Evolutionary conservation across 805 yeast species (phyloP).

Genomic region (Hanseniaspora clermontiae): DNA sequence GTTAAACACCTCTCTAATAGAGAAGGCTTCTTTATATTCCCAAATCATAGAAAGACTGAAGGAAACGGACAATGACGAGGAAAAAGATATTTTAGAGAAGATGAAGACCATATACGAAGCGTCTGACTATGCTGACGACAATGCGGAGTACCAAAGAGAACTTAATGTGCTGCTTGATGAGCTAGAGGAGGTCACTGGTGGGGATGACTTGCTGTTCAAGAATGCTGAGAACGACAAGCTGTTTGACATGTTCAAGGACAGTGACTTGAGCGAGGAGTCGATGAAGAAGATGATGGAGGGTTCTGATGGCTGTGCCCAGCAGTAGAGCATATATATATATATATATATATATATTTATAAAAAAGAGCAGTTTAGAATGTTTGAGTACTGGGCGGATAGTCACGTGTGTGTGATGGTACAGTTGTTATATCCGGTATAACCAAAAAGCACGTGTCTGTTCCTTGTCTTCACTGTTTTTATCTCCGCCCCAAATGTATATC

Average conservation of each 20-base stretch:
- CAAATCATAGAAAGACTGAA: not conserved
- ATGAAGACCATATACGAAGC: not conserved
- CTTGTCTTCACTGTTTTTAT: too few species aligned
- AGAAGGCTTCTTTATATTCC: not conserved
- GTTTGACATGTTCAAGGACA: not conserved
- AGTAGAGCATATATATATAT: too few species aligned
- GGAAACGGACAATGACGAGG: not conserved
- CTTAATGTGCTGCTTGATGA: not conserved
- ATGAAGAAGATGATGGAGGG: not conserved
- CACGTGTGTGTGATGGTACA: too few species aligned
- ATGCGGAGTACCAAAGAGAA: not conserved
- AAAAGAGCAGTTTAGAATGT: too few species aligned
- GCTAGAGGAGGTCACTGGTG: not conserved
- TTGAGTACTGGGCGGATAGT: too few species aligned
- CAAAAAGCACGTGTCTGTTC: too few species aligned
- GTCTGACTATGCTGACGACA: not conserved
- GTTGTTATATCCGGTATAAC: not conserved
- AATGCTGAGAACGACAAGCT: not conserved
- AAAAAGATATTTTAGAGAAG: not conserved
- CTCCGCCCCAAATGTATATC: not conserved
- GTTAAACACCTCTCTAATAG: not conserved
- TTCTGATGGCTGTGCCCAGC: not conserved
- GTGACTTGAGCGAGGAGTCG: not conserved
- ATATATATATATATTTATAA: too few species aligned
- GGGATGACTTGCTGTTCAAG: not conserved